These are phyloP conservation scores for Epichloe brachyelytri DNA, from an alignment of 2,329 filamentous ascomycete genomes.

Conservation along the genomic window DNA sequence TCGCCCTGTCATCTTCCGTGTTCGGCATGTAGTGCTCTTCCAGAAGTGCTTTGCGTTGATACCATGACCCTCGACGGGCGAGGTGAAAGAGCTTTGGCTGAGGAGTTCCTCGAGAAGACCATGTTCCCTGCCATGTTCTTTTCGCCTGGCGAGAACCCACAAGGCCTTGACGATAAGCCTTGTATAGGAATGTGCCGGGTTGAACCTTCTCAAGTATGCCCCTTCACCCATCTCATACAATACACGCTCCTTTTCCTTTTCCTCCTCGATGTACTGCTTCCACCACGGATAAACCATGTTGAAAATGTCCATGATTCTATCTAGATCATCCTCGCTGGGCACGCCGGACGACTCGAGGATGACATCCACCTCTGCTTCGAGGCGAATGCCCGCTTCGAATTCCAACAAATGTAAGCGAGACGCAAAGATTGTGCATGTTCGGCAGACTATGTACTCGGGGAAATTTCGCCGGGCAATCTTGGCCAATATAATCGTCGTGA, in stretches of 20 bases:
- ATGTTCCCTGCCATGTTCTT: slow-evolving; percentile 68
- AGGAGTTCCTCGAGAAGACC: slow-evolving; percentile 62
- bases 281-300: slow-evolving; percentile 70
- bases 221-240: slow-evolving; percentile 76
- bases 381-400: slow-evolving; percentile 75
- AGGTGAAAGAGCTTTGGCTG: slow-evolving; percentile 71
- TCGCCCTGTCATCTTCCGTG: slow-evolving; percentile 31
- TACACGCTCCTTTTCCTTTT: slow-evolving; percentile 62
- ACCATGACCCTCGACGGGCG: slow-evolving; percentile 79
- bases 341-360: slow-evolving; percentile 70
- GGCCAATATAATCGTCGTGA: slow-evolving; percentile 88
- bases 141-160: slow-evolving; percentile 66
- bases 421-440: slow-evolving; percentile 78
- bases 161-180: slow-evolving; percentile 83
- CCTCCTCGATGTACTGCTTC: slow-evolving; percentile 58
- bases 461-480: slow-evolving; percentile 83
- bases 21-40: slow-evolving; percentile 91
- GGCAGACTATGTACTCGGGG: slow-evolving; percentile 77
- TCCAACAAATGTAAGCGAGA: slow-evolving; percentile 66
- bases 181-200: slow-evolving; percentile 85
- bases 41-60: slow-evolving; percentile 83
- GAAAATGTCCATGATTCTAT: slow-evolving; percentile 58
- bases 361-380: slow-evolving; percentile 69
- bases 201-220: slow-evolving; percentile 79
- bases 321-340: slow-evolving; percentile 50